Evolutionary conservation across 768 basidiomycete genomes (phyloP), one percentile per base, ranked within the genome.

Genomic region (Phlebiopsis flavidoalba): DNA sequence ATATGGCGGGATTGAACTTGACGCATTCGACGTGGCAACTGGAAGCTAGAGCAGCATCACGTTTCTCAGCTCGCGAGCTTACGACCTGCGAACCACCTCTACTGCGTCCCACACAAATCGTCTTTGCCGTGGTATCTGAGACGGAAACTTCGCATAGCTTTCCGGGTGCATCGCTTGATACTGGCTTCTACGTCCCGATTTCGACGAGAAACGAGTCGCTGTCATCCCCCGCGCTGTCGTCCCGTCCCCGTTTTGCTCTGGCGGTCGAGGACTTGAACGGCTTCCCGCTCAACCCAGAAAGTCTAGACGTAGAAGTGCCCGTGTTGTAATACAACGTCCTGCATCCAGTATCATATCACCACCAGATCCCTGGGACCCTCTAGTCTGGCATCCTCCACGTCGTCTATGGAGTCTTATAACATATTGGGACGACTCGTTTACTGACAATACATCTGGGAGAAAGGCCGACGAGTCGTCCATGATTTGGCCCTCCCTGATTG

Each of bases 61-160:
- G 80, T 14, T 74, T 80, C 46, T 81, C 84, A 0, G 76, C 78
- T 15, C 78, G 91, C 66, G 89, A 87, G 60, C 85, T 89, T 19
- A 92, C 91, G 0, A 85, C 84, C 2, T 91, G n/a, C 89, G 14
- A n/a, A 85, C 87, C 14, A 76, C 86, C 6, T 91, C 90, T 8
- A 89, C 88, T 1, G 75, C 85, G 0, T 55, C 89, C n/a, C 3
- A 88, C 88, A 0, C 88, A 84, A n/a, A 31, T 93, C 91, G 19
- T 93, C 91, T 93, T 85, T 66, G 90, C 91, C 4, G 80, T 91
- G 59, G 79, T 93, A 8, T 91, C 91, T 36, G 91, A 93, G 65
- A 85, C 84, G 1, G 91, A 93, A 64, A 87, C 92, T 55, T 90
- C 90, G 5, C 91, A 89, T 73, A 89, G 87, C 70, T 91, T 92